phyloP scores from a whole-genome alignment of 805 yeast species.

The Trichomonascus vanleenenianus region DNA sequence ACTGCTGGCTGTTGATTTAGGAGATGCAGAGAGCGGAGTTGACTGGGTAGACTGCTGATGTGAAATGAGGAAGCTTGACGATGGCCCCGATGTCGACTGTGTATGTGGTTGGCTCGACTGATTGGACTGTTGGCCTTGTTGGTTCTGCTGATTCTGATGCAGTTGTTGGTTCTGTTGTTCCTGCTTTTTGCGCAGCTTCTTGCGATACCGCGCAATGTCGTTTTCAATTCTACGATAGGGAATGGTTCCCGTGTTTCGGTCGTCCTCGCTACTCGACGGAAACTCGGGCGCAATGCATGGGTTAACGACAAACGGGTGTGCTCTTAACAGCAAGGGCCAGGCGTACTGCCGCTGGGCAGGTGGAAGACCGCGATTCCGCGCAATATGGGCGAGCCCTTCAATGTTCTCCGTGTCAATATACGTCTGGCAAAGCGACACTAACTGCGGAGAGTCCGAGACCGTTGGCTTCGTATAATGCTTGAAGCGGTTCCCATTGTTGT shows the following conservation, averaged over 20 bases:
- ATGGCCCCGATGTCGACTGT: slow-evolving; percentile 1
- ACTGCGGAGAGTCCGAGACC: slow-evolving; percentile 39
- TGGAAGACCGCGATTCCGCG: slow-evolving; percentile 80
- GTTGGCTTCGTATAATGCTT: slow-evolving; percentile 34
- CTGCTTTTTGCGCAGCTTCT: slow-evolving; percentile 10
- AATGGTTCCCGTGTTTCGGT: slow-evolving; percentile 10
- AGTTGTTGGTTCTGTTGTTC: background rate
- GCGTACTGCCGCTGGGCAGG: slow-evolving; percentile 67
- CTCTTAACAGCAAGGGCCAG: slow-evolving; percentile 77
- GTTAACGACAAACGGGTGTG: slow-evolving; percentile 75
- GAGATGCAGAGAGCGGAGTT: slow-evolving; percentile 2
- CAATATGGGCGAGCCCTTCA: slow-evolving; percentile 68
- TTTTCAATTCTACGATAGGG: slow-evolving; percentile 24
- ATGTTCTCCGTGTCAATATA: slow-evolving; percentile 55
- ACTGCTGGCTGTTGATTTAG: background rate
- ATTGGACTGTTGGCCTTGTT: background rate
- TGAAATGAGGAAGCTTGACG: slow-evolving; percentile 4
- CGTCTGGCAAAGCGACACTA: slow-evolving; percentile 47
- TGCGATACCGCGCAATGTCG: slow-evolving; percentile 25
- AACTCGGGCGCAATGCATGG: slow-evolving; percentile 66
- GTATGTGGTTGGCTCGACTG: background rate
- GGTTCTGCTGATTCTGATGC: background rate
- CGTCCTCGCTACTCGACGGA: slow-evolving; percentile 10
- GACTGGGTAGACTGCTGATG: slow-evolving; percentile 6
- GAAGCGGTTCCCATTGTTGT: slow-evolving; percentile 17